phyloP scores from a whole-genome alignment of 2,329 filamentous ascomycete species.

The Colletotrichum sansevieriae region DNA sequence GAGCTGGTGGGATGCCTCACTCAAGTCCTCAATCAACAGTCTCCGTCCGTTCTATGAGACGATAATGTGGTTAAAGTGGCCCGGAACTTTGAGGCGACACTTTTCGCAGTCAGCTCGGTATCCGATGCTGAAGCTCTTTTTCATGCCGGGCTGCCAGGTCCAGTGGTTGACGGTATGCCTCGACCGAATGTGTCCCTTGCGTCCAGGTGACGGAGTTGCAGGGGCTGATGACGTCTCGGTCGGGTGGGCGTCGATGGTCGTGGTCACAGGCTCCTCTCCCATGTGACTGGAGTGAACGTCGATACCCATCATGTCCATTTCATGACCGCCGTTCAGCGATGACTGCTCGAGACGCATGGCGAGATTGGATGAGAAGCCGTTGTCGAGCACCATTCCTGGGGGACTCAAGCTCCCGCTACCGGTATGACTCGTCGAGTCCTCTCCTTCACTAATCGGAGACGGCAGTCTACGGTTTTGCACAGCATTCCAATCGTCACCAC shows the following conservation, averaged over 20 bases:
- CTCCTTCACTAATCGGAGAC: constrained; percentile 71
- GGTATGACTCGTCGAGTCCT: constrained; percentile 52
- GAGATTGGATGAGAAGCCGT: constrained; percentile 51
- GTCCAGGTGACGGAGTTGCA: constrained; percentile 57
- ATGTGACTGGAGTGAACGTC: constrained; percentile 41
- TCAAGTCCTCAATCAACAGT: constrained; percentile 4
- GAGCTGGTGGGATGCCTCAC: neutral
- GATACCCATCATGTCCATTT: constrained; percentile 52
- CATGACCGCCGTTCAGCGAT: constrained; percentile 24
- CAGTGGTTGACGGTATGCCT: constrained; percentile 72
- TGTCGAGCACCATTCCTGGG: constrained; percentile 50
- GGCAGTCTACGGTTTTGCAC: constrained; percentile 67
- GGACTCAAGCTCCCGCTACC: constrained; percentile 51
- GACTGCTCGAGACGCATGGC: constrained; percentile 52
- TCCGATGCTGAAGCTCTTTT: constrained; percentile 82
- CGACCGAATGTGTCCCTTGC: constrained; percentile 69
- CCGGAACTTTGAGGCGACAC: constrained; percentile 79
- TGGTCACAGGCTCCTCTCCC: constrained; percentile 25
- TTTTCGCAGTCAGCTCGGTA: constrained; percentile 84
- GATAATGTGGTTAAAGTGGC: constrained; percentile 86
- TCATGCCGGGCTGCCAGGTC: constrained; percentile 74
- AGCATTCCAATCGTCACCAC: constrained; percentile 63
- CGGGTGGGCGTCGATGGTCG: constrained; percentile 11
- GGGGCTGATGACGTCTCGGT: constrained; percentile 48
- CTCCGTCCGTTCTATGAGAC: constrained; percentile 63